These are phyloP conservation scores for Lachancea nothofagi DNA, from an alignment of 805 yeast species.

Conservation along the genomic window DNA sequence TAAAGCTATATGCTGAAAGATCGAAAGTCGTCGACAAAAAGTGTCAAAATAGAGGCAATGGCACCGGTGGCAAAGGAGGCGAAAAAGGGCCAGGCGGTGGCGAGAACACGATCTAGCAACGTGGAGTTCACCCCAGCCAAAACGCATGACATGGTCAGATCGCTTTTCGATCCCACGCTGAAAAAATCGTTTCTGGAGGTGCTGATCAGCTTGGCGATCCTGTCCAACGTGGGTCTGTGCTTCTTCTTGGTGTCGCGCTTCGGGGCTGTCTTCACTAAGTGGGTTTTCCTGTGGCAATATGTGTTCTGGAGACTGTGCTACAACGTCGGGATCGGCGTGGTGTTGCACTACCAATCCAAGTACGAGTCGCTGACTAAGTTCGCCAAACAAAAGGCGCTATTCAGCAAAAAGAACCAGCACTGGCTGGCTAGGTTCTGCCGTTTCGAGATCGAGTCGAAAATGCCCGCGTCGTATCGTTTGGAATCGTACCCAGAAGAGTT, in stretches of 20 bases:
- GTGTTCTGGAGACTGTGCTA: conserved; percentile 71
- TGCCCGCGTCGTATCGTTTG: conserved; percentile 35
- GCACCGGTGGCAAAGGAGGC: neutral
- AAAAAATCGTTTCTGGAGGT: conserved; percentile 62
- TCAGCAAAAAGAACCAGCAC: conserved; percentile 33
- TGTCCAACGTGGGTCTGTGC: conserved; percentile 34
- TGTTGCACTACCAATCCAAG: conserved; percentile 62
- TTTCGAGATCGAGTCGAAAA: conserved; percentile 43
- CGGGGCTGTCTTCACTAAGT: conserved; percentile 21
- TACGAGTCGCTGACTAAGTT: conserved; percentile 47
- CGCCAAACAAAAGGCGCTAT: conserved; percentile 44
- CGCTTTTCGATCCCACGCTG: conserved; percentile 70
- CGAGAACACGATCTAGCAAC: conserved; percentile 31
- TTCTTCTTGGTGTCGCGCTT: conserved; percentile 22
- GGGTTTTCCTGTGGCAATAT: conserved; percentile 49
- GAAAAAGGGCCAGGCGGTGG: conserved; percentile 10
- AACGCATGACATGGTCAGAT: conserved; percentile 80
- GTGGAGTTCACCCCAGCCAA: conserved; percentile 35
- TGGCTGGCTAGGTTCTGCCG: conserved; percentile 39
- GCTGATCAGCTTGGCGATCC: conserved; percentile 46
- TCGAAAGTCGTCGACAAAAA: conserved; percentile 3
- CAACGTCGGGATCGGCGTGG: conserved; percentile 73
- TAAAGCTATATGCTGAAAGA: conserved; percentile 4
- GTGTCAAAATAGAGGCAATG: neutral
- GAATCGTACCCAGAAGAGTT: conserved; percentile 60